Base-by-base conservation (phyloP, 106 monocot genomes). In the Cymbidium sinense region DNA sequence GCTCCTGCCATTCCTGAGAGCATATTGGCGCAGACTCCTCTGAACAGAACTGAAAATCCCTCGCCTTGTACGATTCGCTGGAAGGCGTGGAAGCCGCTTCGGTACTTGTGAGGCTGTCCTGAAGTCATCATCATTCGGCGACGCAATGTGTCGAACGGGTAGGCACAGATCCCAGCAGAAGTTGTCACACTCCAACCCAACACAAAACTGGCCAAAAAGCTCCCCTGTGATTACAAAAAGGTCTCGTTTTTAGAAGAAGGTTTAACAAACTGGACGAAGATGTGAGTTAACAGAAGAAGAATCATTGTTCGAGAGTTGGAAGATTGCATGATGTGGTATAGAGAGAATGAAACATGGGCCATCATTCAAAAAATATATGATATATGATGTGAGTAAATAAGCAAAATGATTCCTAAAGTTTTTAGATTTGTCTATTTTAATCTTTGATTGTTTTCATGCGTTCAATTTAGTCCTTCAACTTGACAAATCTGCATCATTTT, bases 111-210 rank as follows among this genome's bases (percentile, higher is more conserved):
- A 39, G 82, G 75, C 19, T 91, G 90, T 34, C 91, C 91, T 39
- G 96, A 98, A 52, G 91, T 89, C 81, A 98, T 34, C 96, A 98
- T 98, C 89, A 98, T 94, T 86, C 96, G 91, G 43, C 96, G 80
- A 9, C 94, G 91, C 75, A 98, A 75, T 70, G 94, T 94, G 50
- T 98, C 96, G 43, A 98, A 98, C 25, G 94, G 96, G 82, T 94
- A 98, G 25, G 90, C 91, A 52, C 88, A 94, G n/a, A 88, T 50
- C 19, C 96, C 87, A 43, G 94, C 91, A 47, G 88, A 80, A 21
- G 93, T 94, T 20, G 91, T 91, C 72, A 94, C 88, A 8, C 78
- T 80, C 91, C 90, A 94, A 4, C 94, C 96, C 37, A 98, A 77
- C 3, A 80, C 21, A 75, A 94, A 98, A 83, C 96, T 92, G 10